Evolutionary conservation across 345 rosid species (phyloP), one percentile per base, ranked within the genome.

Genomic region (Tarenaya hassleriana): DNA sequence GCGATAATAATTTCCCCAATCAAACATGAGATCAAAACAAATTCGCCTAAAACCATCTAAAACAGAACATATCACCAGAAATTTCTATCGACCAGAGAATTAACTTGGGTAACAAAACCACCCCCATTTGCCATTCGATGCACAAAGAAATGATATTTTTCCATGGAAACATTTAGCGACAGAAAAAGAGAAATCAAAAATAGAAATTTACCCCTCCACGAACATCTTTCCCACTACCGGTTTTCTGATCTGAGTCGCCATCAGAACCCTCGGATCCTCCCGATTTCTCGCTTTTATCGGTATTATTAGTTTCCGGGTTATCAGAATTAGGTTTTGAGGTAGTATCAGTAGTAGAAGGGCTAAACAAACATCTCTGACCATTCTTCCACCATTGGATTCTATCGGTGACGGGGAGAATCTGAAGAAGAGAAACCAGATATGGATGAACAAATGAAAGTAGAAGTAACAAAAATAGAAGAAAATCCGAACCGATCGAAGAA

Each of bases 161-260:
- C 34, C 34, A 42, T n/a, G 16, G 19, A 51, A 16, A 10, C 16
- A 41, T 8, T 15, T 34, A 35, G 37, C 29, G 52, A 44, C 14
- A 32, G n/a, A 38, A 35, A 50, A 44, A 4, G 11, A 14, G n/a
- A 35, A 31, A 9, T 10, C 19, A n/a, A 29, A 7, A 14, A 33
- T 1, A 40, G 12, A 41, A 55, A 27, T 4, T 57, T 75, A 94
- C 99, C 97, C 91, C 99, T 52, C 99, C 91, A 34, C 97, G 99
- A 17, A 82, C 71, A 61, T 91, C 50, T 76, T 78, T 92, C 37
- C 99, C 83, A 38, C 79, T 77, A 7, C 69, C 51, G 33, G 58
- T 66, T 54, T 77, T 66, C 59, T 75, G 72, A 13, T 71, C 52
- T 8, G 95, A 87, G 52, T 67, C 82, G 27, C 80, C 72, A 14